Percentiles rank a stretch among this genome's conserved stretches.
Conservation (phyloP, 352 stramenopile species). For the Phytophthora boehmeriae region DNA sequence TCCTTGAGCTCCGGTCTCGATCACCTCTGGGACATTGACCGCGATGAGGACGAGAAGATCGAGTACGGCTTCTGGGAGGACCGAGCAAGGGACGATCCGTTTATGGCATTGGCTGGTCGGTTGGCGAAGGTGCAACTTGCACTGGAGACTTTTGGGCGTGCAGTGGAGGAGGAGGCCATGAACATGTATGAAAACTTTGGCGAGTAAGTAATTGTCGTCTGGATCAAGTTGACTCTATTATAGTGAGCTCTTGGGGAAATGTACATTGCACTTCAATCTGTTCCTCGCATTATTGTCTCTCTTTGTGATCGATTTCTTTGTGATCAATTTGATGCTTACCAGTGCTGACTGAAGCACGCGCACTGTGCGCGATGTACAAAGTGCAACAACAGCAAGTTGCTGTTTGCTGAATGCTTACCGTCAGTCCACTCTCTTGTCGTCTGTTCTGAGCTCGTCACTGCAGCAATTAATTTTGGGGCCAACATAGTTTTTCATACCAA, state of each 20-base stretch:
- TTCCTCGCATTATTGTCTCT: conserved; percentile 24
- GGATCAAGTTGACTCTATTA: conserved; percentile 18
- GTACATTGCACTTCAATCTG: background rate
- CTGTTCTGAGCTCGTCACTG: background rate
- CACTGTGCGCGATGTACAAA: too few species aligned
- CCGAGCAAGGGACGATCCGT: conserved; percentile 44
- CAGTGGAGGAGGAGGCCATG: conserved; percentile 56
- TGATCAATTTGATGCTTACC: background rate
- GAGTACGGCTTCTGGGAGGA: conserved; percentile 69
- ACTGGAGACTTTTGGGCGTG: conserved; percentile 21
- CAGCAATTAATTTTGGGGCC: too few species aligned
- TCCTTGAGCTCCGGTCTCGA: conserved; percentile 63
- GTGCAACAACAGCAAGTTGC: background rate
- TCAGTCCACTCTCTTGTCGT: background rate
- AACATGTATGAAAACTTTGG: conserved; percentile 76
- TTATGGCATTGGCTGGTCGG: conserved; percentile 44
- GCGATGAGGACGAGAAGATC: conserved; percentile 39
- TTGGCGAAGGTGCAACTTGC: conserved; percentile 53
- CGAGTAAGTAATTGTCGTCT: conserved; percentile 27
- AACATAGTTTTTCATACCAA: too few species aligned
- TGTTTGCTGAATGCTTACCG: conserved; percentile 7
- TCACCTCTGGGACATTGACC: conserved; percentile 60
- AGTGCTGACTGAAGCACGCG: too few species aligned
- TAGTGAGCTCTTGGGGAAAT: too few species aligned
- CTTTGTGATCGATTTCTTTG: background rate